phyloP scores from a whole-genome alignment of 140 eudicot genomes.

The Ambrosia hybrid region DNA sequence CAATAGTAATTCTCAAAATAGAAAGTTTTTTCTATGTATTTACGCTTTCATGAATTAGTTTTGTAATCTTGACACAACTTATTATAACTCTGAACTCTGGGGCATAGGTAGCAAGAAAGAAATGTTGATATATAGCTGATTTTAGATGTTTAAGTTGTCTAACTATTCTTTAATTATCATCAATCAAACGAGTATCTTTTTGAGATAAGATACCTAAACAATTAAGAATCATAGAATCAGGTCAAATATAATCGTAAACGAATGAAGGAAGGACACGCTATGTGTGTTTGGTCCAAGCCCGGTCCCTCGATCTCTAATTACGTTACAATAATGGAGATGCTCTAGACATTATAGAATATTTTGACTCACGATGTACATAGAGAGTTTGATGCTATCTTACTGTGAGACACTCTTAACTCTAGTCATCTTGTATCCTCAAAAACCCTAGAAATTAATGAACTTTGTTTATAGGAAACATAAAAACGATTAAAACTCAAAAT shows the following conservation, averaged over 20 bases:
- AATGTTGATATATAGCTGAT: neutral
- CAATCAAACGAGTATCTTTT: constrained; percentile 5
- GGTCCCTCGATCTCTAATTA: neutral
- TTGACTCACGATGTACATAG: neutral
- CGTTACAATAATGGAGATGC: neutral
- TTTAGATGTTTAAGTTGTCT: too few relatives aligned
- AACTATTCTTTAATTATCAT: too few relatives aligned
- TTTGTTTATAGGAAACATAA: neutral
- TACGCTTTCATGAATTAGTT: too few relatives aligned
- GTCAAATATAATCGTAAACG: neutral
- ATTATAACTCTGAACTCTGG: too few relatives aligned
- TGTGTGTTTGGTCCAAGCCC: neutral
- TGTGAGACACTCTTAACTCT: neutral
- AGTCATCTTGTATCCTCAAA: neutral
- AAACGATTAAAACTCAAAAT: neutral
- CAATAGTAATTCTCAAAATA: neutral
- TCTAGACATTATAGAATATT: neutral
- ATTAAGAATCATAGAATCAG: neutral
- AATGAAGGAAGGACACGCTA: neutral
- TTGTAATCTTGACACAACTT: too few relatives aligned
- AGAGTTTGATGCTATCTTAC: neutral
- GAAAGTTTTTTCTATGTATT: neutral
- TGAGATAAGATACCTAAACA: constrained; percentile 6
- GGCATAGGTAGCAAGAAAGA: too few relatives aligned
- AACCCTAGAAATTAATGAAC: neutral